phyloP scores from a whole-genome alignment of 78 protist species.

The Chrysochromulina parva region DNA sequence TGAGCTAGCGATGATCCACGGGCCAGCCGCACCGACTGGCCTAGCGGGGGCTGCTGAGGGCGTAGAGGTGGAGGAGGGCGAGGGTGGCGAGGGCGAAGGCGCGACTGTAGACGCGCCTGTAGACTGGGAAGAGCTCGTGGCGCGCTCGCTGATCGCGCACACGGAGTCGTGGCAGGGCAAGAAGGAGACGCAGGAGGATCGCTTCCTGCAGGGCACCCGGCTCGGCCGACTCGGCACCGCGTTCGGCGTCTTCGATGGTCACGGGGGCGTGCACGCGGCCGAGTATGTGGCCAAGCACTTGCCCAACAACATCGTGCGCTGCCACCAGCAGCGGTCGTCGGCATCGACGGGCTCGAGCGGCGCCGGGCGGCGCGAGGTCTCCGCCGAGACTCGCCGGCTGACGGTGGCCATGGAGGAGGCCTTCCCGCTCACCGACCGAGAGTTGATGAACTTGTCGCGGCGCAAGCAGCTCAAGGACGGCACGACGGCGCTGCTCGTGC shows the following conservation, averaged over 20 bases:
- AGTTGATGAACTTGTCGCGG: not conserved
- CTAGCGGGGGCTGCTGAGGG: no score
- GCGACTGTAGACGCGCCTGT: not conserved
- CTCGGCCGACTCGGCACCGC: not conserved
- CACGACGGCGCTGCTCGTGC: not conserved
- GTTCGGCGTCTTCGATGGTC: not conserved
- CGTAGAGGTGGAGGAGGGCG: no score
- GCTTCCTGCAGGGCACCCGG: not conserved
- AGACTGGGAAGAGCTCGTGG: not conserved
- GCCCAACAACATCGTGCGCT: not conserved
- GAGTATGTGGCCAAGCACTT: not conserved
- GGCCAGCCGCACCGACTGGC: no score
- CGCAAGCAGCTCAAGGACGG: not conserved
- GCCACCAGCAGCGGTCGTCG: not conserved
- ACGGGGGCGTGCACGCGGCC: not conserved
- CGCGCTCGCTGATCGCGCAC: not conserved
- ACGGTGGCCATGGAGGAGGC: not conserved
- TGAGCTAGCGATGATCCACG: no score
- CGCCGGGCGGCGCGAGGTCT: no score
- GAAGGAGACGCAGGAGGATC: not conserved
- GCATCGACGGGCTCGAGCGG: not conserved
- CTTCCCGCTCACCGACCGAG: not conserved
- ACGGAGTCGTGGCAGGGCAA: conserved; percentile 20
- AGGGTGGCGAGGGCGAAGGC: no score
- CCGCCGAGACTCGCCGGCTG: not conserved